Percentiles rank a stretch among this genome's conserved stretches.
Conservation (phyloP, 208 protist genomes). For the Lotmaria passim region DNA sequence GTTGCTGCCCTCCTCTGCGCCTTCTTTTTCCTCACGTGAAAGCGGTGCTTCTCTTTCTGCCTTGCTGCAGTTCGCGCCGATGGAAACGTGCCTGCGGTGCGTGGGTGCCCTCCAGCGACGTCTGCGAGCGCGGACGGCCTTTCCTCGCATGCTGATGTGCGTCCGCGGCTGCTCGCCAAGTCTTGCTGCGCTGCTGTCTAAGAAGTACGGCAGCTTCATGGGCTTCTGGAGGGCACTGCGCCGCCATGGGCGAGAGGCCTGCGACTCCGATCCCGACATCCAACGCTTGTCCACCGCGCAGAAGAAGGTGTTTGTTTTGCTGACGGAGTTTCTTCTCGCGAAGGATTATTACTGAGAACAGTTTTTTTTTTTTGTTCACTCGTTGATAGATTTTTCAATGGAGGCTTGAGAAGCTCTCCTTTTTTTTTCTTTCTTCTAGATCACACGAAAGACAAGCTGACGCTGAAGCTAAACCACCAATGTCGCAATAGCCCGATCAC, state of each 20-base stretch:
- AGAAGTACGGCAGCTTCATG: slow-evolving; percentile 64
- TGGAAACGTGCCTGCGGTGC: slow-evolving; percentile 25
- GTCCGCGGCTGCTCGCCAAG: slow-evolving; percentile 67
- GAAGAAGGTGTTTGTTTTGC: slow-evolving; percentile 67
- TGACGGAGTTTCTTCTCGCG: slow-evolving; percentile 76
- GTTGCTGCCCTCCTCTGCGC: too few species aligned
- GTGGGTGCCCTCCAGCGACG: slow-evolving; percentile 36
- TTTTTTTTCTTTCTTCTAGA: neutral
- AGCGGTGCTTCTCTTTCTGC: neutral
- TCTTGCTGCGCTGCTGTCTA: slow-evolving; percentile 47
- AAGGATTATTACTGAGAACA: slow-evolving; percentile 57
- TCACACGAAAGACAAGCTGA: neutral
- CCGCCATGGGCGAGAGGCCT: slow-evolving; percentile 44
- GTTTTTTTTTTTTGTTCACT: neutral
- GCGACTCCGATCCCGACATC: slow-evolving; percentile 56
- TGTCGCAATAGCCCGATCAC: too few species aligned
- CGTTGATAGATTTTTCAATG: neutral
- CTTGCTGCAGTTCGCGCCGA: slow-evolving; percentile 24
- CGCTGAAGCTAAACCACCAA: too few species aligned
- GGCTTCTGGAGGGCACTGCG: slow-evolving; percentile 53
- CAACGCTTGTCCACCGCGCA: slow-evolving; percentile 52
- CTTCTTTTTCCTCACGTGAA: neutral
- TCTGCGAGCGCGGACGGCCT: slow-evolving; percentile 62
- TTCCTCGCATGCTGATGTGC: slow-evolving; percentile 80
- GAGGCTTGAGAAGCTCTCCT: neutral